Percentiles rank a stretch among this genome's conserved stretches.
Evolutionary conservation across 257 asterid species (phyloP).

Genomic region (Vinca minor): DNA sequence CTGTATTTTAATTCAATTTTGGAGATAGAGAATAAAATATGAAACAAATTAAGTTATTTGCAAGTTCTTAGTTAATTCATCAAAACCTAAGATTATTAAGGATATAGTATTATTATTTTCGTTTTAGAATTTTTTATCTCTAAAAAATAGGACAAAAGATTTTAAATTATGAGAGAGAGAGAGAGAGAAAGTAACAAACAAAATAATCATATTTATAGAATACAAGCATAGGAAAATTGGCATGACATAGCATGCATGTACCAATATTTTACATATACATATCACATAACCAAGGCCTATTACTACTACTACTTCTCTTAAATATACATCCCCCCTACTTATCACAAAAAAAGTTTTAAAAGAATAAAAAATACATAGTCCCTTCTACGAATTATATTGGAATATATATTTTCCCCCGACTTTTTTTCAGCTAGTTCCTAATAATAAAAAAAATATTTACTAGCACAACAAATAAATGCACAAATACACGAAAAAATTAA

Average conservation of each 20-base stretch:
- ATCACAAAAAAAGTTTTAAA: no score
- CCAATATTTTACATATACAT: not conserved
- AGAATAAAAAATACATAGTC: not conserved
- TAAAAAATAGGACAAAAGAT: no score
- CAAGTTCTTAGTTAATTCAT: no score
- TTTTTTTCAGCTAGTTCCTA: conserved; percentile 4
- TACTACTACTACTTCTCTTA: not conserved
- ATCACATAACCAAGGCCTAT: not conserved
- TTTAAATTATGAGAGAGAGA: no score
- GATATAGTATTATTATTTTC: no score
- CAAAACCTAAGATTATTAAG: no score
- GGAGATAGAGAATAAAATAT: no score
- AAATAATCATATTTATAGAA: not conserved
- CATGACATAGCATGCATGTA: conserved; percentile 7
- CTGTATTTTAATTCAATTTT: no score
- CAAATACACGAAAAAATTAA: conserved; percentile 13
- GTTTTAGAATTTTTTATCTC: no score
- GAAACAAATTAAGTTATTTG: no score
- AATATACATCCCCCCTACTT: not conserved
- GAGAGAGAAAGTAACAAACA: not conserved
- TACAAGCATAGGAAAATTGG: conserved; percentile 8
- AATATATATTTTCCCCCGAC: conserved; percentile 5
- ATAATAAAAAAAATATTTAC: conserved; percentile 21
- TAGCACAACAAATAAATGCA: not conserved
- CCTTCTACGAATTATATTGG: conserved; percentile 1